phyloP scores from a whole-genome alignment of 2,329 filamentous ascomycete species.

The Aspergillus texensis region DNA sequence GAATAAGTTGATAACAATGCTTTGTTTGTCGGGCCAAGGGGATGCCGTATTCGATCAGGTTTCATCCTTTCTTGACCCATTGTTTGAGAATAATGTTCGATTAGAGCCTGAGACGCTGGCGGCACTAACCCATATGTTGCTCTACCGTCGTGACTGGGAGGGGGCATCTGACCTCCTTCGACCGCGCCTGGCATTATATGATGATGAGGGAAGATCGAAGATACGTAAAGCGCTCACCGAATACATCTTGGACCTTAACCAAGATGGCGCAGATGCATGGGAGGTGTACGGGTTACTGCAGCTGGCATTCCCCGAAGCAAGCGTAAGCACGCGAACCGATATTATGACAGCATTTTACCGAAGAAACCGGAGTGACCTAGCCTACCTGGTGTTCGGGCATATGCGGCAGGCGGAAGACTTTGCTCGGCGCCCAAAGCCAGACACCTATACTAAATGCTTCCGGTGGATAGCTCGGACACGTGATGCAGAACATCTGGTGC shows the following conservation, averaged over 20 bases:
- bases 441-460: slow-evolving; percentile 78
- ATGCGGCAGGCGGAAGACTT: slow-evolving; percentile 78
- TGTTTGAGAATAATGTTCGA: slow-evolving; percentile 69
- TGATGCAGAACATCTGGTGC: slow-evolving; percentile 67
- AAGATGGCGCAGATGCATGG: slow-evolving; percentile 66
- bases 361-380: slow-evolving; percentile 79
- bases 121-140: slow-evolving; percentile 71
- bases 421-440: slow-evolving; percentile 66
- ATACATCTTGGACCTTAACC: slow-evolving; percentile 65
- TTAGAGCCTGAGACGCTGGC: slow-evolving; percentile 76
- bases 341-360: slow-evolving; percentile 84
- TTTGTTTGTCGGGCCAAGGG: slow-evolving; percentile 58
- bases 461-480: slow-evolving; percentile 68
- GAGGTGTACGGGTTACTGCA: slow-evolving; percentile 62
- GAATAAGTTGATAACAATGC: slow-evolving; percentile 71
- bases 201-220: slow-evolving; percentile 61
- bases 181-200: slow-evolving; percentile 54
- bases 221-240: slow-evolving; percentile 68
- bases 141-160: slow-evolving; percentile 73
- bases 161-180: slow-evolving; percentile 84
- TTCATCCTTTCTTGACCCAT: slow-evolving; percentile 69
- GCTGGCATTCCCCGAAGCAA: slow-evolving; percentile 63
- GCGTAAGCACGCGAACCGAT: slow-evolving; percentile 64
- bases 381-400: slow-evolving; percentile 82
- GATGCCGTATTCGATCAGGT: slow-evolving; percentile 70